Evolutionary conservation across 2,329 filamentous ascomycete genomes (phyloP).

Genomic region (Colletotrichum truncatum): DNA sequence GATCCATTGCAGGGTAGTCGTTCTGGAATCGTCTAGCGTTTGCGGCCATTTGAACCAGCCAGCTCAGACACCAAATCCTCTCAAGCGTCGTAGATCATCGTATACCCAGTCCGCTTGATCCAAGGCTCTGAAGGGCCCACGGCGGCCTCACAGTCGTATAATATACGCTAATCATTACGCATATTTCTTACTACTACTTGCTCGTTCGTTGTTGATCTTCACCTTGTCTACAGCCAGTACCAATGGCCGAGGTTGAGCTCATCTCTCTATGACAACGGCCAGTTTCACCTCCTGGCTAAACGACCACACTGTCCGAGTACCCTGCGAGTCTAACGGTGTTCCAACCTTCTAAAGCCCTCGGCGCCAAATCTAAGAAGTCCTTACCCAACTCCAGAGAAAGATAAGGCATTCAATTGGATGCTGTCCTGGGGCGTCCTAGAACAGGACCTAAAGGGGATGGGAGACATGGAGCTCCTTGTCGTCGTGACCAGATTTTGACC

Average conservation of each 20-base stretch:
- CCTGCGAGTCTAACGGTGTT: constrained; percentile 1
- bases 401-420: background rate
- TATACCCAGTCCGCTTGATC: too few species aligned
- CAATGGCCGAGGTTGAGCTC: background rate
- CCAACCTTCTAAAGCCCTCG: constrained; percentile 14
- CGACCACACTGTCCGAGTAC: background rate
- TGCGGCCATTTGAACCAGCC: background rate
- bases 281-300: constrained; percentile 8
- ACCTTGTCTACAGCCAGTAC: background rate
- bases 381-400: background rate
- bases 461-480: constrained; percentile 11
- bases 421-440: background rate
- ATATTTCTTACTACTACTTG: background rate
- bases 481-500: background rate
- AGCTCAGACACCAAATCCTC: background rate
- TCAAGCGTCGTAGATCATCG: too few species aligned
- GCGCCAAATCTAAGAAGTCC: background rate
- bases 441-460: background rate
- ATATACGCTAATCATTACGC: too few species aligned
- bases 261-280: background rate
- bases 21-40: background rate
- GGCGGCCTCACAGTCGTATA: too few species aligned
- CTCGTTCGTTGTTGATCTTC: background rate
- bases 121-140: too few species aligned
- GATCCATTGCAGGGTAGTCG: background rate